Base-by-base conservation (phyloP, 257 asterid species). In the Fraxinus pennsylvanica region DNA sequence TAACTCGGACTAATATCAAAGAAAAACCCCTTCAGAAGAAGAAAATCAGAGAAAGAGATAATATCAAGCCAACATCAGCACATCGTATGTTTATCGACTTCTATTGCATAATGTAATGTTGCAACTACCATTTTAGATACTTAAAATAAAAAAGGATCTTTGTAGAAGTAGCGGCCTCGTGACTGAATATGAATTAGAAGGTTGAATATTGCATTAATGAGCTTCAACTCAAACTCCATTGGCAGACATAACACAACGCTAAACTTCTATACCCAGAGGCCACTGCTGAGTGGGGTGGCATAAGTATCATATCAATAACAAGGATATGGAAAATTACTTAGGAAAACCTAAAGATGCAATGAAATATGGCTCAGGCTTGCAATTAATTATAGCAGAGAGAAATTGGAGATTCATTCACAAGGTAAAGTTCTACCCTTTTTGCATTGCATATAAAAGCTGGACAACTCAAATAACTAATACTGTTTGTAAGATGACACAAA, bases 151-250 rank as follows among this genome's bases (percentile, higher is more conserved):
- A 38, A 41, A 41, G 15, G 12, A 12, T 8, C 8, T 47, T 68
- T 32, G 41, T 50, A 68, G 17, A 68, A 68, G 67, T 52, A 32
- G 68, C 17, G 5, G 22, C 75, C 25, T 59, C 4, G 30, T 59
- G 67, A 9, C 69, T 63, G 17, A 12, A 63, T 12, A n/a, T 10
- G 35, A 63, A 27, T 25, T 21, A 61, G 69, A 70, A 27, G 22
- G 6, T 21, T 59, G 59, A 21, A 54, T 43, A 39, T 36, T 54
- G 76, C 33, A 78, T 36, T 78, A 54, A 29, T 47, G 47, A 59
- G 39, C 45, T 38, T 14, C 39, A 39, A 12, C n/a, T 25, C 9
- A 3, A 32, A 19, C 27, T 30, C 74, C 27, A 30, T 52, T 70
- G 38, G 32, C 38, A 47, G 27, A 7, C 13, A 35, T 17, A 47